Base-by-base conservation (phyloP, 192 early-diverging fungal genomes). In the Coemansia biformis region DNA sequence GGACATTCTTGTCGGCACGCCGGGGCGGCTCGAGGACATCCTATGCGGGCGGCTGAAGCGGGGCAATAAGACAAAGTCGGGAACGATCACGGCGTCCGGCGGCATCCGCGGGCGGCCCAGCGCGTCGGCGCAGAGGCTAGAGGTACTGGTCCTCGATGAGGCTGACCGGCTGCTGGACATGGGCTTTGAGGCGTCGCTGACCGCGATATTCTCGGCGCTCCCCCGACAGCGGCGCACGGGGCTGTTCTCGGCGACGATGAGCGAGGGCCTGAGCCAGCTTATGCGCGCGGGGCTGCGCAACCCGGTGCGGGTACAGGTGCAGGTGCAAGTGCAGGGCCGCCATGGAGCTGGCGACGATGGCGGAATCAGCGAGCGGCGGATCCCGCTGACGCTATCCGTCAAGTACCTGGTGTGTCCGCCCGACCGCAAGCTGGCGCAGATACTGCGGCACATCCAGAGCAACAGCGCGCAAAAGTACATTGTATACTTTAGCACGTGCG, bases 191-290 rank as follows among this genome's bases (percentile, higher is more conserved):
- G 76, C 82, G 32, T 77, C 82, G 46, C 59, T 99, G 17, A 86
- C 77, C 15, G 76, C 77, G 15, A 95, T 99, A 45, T 79, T 97
- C 28, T 61, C 78, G 0, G 56, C 78, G 4, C 65, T 99, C 18
- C 96, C 96, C 1, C 92, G 92, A 53, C 93, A 97, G 58, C 85
- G 96, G 4, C 80, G 93, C 28, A 99, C 96, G 0, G 92, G 93
- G 6, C 75, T 99, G 30, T 99, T 96, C 43, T 95, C 92, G 1
- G 96, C 96, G 0, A 99, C 96, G 4, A 92, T 99, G 90, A 88
- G 83, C 30, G 93, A 97, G 54, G 90, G 83, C 0, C 46, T 99
- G 30, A 65, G 69, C 13, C 83, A 92, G 45, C 63, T 99, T 22
- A 85, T 95, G 2, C 74, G 83, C 16, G 84, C 89, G 0, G 96